phyloP scores from a whole-genome alignment of 2,329 filamentous ascomycete genomes.

The Onygena corvina region DNA sequence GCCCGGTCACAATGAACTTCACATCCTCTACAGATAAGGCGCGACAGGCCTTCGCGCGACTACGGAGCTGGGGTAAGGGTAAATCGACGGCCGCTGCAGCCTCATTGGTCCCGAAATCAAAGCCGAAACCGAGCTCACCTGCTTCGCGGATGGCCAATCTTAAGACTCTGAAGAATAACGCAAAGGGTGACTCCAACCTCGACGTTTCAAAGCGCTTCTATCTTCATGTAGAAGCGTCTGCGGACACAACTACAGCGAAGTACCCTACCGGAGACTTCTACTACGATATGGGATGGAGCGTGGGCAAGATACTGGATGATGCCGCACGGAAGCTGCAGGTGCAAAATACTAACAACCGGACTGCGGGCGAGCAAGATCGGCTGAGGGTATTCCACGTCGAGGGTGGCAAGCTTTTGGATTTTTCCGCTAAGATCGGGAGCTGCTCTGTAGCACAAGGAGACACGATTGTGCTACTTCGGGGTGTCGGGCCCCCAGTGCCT shows the following conservation, averaged over 20 bases:
- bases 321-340: conserved; percentile 33
- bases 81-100: conserved; percentile 56
- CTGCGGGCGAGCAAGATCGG: conserved; percentile 49
- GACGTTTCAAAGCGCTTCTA: conserved; percentile 78
- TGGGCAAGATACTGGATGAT: conserved; percentile 51
- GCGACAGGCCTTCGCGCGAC: conserved; percentile 58
- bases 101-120: conserved; percentile 53
- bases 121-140: conserved; percentile 50
- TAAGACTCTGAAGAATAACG: conserved; percentile 68
- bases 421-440: conserved; percentile 69
- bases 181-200: conserved; percentile 80
- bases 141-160: conserved; percentile 56
- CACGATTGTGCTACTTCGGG: conserved; percentile 76
- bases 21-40: conserved; percentile 49
- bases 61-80: conserved; percentile 67
- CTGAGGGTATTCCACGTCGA: conserved; percentile 88
- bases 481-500: conserved; percentile 63
- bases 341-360: conserved; percentile 37
- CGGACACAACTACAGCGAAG: conserved; percentile 71
- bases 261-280: conserved; percentile 71
- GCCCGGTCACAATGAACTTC: conserved; percentile 19
- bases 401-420: conserved; percentile 73
- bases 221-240: conserved; percentile 78
- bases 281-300: conserved; percentile 75
- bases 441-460: conserved; percentile 62